Conservation (phyloP, 192 early-diverging fungal species). For the Paraglomus occultum region DNA sequence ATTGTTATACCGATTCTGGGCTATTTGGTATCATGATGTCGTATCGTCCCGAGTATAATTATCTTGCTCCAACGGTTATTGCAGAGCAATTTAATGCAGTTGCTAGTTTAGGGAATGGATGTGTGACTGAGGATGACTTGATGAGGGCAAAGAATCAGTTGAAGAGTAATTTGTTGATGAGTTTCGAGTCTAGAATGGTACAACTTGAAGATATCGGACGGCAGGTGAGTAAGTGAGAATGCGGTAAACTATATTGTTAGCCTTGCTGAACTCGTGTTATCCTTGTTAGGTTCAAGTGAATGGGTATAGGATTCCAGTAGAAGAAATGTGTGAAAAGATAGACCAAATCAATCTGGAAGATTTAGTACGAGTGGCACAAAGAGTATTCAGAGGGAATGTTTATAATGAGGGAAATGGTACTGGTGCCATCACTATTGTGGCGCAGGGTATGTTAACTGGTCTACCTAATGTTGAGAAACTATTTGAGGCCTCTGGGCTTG, state of each 20-base stretch:
- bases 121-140: slow-evolving; percentile 62
- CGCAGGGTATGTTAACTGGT: slow-evolving; percentile 56
- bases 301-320: slow-evolving; percentile 70
- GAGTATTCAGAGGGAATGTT: slow-evolving; percentile 65
- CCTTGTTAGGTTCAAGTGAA: slow-evolving; percentile 52
- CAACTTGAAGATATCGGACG: slow-evolving; percentile 94
- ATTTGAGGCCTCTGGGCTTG: slow-evolving; percentile 52
- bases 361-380: slow-evolving; percentile 71
- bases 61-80: slow-evolving; percentile 76
- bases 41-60: slow-evolving; percentile 75
- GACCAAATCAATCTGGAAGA: slow-evolving; percentile 74
- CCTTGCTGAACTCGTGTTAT: no score
- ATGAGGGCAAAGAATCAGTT: slow-evolving; percentile 94
- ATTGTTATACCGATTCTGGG: slow-evolving; percentile 85
- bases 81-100: slow-evolving; percentile 78
- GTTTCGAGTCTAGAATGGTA: slow-evolving; percentile 87
- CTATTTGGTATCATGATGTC: slow-evolving; percentile 92
- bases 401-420: slow-evolving; percentile 52
- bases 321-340: slow-evolving; percentile 78
- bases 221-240: slow-evolving; percentile 80
- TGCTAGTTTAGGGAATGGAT: slow-evolving; percentile 43
- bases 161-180: slow-evolving; percentile 90
- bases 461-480: slow-evolving; percentile 45
- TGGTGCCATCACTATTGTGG: slow-evolving; percentile 64
- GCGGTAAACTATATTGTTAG: no score